phyloP scores from a whole-genome alignment of 2,329 filamentous ascomycete genomes.

The Tolypocladium album region DNA sequence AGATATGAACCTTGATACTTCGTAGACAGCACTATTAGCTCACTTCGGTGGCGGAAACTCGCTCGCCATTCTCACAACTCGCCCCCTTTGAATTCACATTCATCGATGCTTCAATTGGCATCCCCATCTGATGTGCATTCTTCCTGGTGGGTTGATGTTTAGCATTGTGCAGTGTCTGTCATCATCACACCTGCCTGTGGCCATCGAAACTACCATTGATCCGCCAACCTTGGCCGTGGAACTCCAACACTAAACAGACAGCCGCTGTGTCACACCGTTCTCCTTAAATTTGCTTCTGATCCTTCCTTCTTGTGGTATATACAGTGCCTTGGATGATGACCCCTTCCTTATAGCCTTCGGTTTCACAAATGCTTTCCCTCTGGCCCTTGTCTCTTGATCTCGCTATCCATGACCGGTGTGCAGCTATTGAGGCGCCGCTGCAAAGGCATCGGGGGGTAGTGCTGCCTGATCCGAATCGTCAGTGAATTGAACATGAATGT shows the following conservation, averaged over 20 bases:
- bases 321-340: not conserved
- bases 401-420: not conserved
- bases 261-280: not conserved
- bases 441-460: constrained; percentile 17
- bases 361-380: not conserved
- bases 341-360: not conserved
- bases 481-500: not conserved
- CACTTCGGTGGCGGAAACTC: not conserved
- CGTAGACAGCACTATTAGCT: not conserved
- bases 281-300: not conserved
- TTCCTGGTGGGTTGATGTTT: not conserved
- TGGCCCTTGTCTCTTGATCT: not conserved
- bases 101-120: not conserved
- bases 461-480: constrained; percentile 7
- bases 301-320: not conserved
- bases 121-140: not conserved
- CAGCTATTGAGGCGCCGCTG: constrained; percentile 3
- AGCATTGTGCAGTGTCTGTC: not conserved
- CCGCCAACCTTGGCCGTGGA: not conserved
- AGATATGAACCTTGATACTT: not conserved
- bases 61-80: too few relatives aligned
- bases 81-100: not conserved
- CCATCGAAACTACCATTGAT: not conserved
- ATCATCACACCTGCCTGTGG: not conserved
- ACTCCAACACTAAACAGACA: not conserved